Percentiles rank a stretch among this genome's conserved stretches.
Evolutionary conservation across 305 asterid species (phyloP).

Genomic region (Solanum aculeatissimum): DNA sequence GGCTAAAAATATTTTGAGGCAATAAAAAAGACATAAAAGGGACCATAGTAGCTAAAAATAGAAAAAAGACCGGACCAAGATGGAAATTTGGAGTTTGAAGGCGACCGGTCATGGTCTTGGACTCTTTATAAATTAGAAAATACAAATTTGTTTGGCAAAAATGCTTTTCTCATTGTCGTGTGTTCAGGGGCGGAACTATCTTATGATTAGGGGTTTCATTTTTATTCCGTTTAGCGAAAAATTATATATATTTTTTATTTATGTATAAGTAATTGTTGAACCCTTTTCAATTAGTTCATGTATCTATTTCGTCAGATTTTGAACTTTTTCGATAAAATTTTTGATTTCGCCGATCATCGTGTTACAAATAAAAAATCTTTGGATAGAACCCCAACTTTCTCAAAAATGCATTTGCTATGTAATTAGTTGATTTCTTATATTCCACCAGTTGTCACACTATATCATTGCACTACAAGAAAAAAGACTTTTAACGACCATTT

Average conservation of each 20-base stretch:
- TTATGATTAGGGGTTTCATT: no score
- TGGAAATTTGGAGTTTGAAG: neutral
- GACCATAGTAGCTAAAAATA: neutral
- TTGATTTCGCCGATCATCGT: no score
- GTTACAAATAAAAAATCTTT: neutral
- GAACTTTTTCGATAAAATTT: no score
- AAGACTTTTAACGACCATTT: no score
- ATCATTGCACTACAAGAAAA: no score
- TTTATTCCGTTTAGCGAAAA: accelerated
- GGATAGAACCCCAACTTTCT: neutral
- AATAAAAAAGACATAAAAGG: neutral
- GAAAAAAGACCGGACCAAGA: neutral
- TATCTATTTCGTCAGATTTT: no score
- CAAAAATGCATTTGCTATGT: neutral
- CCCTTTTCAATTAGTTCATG: no score
- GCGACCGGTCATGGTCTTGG: neutral
- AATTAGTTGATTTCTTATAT: neutral
- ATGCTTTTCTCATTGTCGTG: neutral
- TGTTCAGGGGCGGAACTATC: neutral
- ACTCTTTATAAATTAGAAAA: neutral
- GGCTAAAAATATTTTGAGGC: neutral
- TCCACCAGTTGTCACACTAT: neutral
- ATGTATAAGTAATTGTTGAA: no score
- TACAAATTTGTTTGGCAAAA: neutral
- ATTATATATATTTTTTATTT: no score